Evolutionary conservation across 176 grass and related monocot genomes (phyloP).

Genomic region (Oryza glumipatula): DNA sequence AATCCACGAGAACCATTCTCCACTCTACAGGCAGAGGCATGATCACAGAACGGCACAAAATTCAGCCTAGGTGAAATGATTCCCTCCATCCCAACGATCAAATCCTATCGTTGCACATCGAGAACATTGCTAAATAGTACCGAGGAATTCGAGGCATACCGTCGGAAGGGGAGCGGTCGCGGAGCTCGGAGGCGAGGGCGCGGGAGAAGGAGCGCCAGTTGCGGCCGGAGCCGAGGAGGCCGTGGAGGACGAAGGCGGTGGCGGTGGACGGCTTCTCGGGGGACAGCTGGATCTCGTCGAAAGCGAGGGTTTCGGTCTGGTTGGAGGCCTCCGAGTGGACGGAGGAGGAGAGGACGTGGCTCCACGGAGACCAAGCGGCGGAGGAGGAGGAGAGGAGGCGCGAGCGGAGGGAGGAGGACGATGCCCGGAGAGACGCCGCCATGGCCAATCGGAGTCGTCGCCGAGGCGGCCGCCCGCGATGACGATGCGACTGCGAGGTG

Average conservation of each 20-base stretch:
- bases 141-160: conserved; percentile 46
- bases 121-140: not conserved
- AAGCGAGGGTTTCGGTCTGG: conserved; percentile 75
- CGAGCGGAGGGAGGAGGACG: conserved; percentile 60
- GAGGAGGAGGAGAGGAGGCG: conserved; percentile 39
- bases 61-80: not conserved
- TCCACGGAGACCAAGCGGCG: conserved; percentile 39
- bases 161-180: conserved; percentile 55
- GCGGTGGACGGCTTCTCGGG: conserved; percentile 54
- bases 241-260: conserved; percentile 88
- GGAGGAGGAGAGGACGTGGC: conserved; percentile 54
- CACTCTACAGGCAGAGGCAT: conserved; percentile 54
- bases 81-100: not conserved
- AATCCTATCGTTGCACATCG: no score
- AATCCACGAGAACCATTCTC: conserved; percentile 87
- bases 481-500: not conserved
- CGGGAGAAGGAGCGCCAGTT: conserved; percentile 93
- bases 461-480: conserved; percentile 2
- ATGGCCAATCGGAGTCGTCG: conserved; percentile 48
- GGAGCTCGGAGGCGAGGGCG: conserved; percentile 71
- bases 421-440: conserved; percentile 53
- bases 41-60: not conserved
- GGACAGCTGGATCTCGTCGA: conserved; percentile 82
- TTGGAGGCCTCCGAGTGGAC: conserved; percentile 31
- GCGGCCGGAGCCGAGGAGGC: conserved; percentile 87